Percentiles rank a stretch among this genome's conserved stretches.
Evolutionary conservation across 1,284 basidiomycete genomes (phyloP).

Genomic region (Leccinum angustisporum): DNA sequence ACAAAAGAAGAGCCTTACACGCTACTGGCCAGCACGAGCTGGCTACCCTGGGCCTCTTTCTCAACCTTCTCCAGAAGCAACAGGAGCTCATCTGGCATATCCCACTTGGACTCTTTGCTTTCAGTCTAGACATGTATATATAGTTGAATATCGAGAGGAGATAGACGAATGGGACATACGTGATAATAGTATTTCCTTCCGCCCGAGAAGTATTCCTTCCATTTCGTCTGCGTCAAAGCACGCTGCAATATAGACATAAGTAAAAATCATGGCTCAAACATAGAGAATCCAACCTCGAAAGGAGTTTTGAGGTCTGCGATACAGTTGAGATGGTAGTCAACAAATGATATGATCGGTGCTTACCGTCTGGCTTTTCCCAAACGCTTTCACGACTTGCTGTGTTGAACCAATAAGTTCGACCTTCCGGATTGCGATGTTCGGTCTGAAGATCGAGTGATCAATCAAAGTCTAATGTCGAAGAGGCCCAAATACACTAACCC

Average conservation of each 20-base stretch:
- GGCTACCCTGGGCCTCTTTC: slow-evolving; percentile 54
- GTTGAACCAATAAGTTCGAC: slow-evolving; percentile 87
- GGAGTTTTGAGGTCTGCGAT: slow-evolving; percentile 72
- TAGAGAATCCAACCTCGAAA: slow-evolving; percentile 67
- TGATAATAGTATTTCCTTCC: slow-evolving; percentile 94
- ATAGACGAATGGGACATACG: slow-evolving; percentile 41
- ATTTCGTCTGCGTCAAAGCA: slow-evolving; percentile 82
- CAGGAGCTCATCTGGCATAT: slow-evolving; percentile 86
- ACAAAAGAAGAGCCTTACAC: slow-evolving; percentile 22
- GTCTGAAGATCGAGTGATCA: slow-evolving; percentile 45
- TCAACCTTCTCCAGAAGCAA: slow-evolving; percentile 82
- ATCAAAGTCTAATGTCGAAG: background rate
- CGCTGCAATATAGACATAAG: slow-evolving; percentile 47
- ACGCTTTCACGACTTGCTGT: slow-evolving; percentile 75
- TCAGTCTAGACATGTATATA: slow-evolving; percentile 53
- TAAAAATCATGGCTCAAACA: background rate
- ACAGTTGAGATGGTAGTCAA: slow-evolving; percentile 13
- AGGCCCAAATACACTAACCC: slow-evolving; percentile 27
- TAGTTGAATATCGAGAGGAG: background rate
- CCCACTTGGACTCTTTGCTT: slow-evolving; percentile 91
- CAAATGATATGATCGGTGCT: slow-evolving; percentile 19
- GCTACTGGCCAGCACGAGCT: slow-evolving; percentile 34
- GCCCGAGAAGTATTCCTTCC: slow-evolving; percentile 91
- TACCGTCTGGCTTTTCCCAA: slow-evolving; percentile 87
- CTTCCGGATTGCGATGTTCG: slow-evolving; percentile 80